Conservation (phyloP, 2,329 filamentous ascomycete genomes). For the Scolecobasidium constrictum region DNA sequence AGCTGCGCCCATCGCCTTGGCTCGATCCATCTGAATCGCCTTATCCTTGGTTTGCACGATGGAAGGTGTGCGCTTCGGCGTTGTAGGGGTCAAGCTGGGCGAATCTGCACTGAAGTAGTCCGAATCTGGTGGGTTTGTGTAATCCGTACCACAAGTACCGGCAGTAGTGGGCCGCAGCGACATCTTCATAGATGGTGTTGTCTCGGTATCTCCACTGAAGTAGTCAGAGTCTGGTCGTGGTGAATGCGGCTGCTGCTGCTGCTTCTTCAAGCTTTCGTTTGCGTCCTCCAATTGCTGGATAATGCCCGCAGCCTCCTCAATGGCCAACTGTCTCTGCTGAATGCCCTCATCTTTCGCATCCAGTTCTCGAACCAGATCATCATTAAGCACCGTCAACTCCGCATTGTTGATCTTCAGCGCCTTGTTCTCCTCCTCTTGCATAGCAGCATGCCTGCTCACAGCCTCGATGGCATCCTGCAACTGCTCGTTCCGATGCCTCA, state of each 20-base stretch:
- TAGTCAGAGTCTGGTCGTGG: constrained; percentile 9
- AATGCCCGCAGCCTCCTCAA: constrained; percentile 11
- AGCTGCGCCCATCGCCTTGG: constrained; percentile 1
- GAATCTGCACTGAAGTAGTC: constrained; percentile 11
- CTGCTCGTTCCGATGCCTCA: neutral
- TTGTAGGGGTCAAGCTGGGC: constrained; percentile 6
- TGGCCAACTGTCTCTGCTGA: constrained; percentile 8
- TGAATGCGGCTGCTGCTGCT: neutral
- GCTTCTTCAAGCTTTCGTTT: constrained; percentile 2
- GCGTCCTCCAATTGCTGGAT: constrained; percentile 8
- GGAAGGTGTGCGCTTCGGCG: neutral
- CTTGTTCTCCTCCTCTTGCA: constrained; percentile 5
- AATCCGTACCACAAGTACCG: neutral
- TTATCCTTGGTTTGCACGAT: neutral
- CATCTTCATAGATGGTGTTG: neutral
- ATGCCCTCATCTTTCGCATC: constrained; percentile 7
- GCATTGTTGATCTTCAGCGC: constrained; percentile 3
- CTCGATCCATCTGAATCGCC: constrained; percentile 2
- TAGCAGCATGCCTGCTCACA: constrained; percentile 1
- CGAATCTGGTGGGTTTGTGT: constrained; percentile 7
- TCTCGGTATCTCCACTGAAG: constrained; percentile 9
- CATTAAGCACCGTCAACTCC: constrained; percentile 9
- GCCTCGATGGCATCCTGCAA: constrained; percentile 3
- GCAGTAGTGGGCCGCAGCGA: neutral
- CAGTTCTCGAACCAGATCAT: constrained; percentile 9